Conservation (phyloP, 2,329 filamentous ascomycete species). For the Pseudodiploospora longispora region DNA sequence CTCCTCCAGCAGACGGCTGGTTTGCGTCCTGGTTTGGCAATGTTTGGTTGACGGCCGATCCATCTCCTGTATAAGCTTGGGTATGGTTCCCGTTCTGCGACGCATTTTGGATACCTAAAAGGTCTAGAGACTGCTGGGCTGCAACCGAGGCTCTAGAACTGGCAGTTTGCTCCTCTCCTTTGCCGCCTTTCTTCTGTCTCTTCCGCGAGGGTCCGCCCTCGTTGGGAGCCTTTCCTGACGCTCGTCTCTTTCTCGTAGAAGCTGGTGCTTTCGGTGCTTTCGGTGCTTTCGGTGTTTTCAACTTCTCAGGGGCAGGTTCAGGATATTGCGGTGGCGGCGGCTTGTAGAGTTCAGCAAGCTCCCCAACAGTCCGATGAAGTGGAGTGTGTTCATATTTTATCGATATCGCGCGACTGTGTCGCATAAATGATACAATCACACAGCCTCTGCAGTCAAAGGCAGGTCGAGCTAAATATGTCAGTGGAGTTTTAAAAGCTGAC, state of each 20-base stretch:
- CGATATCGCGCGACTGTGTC: constrained; percentile 36
- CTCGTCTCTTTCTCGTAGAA: constrained; percentile 20
- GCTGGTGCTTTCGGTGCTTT: constrained; percentile 19
- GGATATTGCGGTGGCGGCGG: constrained; percentile 31
- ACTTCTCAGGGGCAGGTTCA: constrained; percentile 18
- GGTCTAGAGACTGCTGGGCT: background rate
- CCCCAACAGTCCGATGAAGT: constrained; percentile 46
- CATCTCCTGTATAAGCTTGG: constrained; percentile 4
- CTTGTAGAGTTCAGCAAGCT: constrained; percentile 39
- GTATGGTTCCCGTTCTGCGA: constrained; percentile 4
- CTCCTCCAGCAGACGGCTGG: constrained; percentile 10
- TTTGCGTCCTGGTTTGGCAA: constrained; percentile 3
- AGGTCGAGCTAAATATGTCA: constrained; percentile 36
- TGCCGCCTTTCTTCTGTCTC: constrained; percentile 17
- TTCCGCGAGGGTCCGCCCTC: constrained; percentile 19
- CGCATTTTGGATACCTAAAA: background rate
- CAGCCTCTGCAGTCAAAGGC: constrained; percentile 52
- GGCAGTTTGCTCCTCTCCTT: background rate
- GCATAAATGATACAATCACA: constrained; percentile 41
- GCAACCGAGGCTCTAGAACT: too few species aligned
- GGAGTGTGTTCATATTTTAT: constrained; percentile 50
- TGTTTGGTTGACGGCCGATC: background rate
- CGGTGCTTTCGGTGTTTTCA: constrained; percentile 13
- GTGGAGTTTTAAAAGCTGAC: background rate
- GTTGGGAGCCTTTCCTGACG: constrained; percentile 14